Percentiles rank a stretch among this genome's conserved stretches.
Conservation (phyloP, 129 eudicot genomes). For the Cynara cardunculus region DNA sequence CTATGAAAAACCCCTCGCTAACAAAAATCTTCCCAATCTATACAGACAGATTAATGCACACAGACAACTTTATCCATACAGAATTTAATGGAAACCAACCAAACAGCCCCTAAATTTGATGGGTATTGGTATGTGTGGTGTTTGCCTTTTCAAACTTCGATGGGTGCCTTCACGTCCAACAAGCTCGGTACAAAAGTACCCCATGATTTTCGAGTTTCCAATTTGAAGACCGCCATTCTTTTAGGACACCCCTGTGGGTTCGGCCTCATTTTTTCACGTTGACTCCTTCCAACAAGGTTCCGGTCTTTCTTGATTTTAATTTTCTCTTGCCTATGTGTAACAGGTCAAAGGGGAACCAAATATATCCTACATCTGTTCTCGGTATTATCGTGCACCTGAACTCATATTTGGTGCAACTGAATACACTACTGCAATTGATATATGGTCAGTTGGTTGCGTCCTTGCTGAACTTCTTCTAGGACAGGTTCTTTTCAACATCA, state of each 20-base stretch:
- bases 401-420: slow-evolving; percentile 79
- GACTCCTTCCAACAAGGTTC: background rate
- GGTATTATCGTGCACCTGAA: slow-evolving; percentile 73
- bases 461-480: slow-evolving; percentile 78
- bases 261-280: background rate
- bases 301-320: background rate
- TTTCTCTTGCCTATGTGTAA: slow-evolving; percentile 1
- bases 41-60: too few relatives aligned
- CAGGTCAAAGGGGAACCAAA: slow-evolving; percentile 77
- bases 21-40: too few relatives aligned
- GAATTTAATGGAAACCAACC: too few relatives aligned
- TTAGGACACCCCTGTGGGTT: background rate
- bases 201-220: background rate
- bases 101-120: background rate
- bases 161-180: background rate
- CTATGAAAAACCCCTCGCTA: too few relatives aligned
- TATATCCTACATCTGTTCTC: slow-evolving; percentile 65
- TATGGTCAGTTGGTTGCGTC: slow-evolving; percentile 78
- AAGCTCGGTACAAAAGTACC: background rate
- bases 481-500: slow-evolving; percentile 41
- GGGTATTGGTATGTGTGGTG: background rate
- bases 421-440: slow-evolving; percentile 66
- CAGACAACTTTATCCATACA: too few relatives aligned
- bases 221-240: background rate
- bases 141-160: background rate